A percentile compares a stretch with the other conserved stretches of the same genome.
Conservation (phyloP, 495 filamentous ascomycete genomes). For the Podospora pseudocomata region DNA sequence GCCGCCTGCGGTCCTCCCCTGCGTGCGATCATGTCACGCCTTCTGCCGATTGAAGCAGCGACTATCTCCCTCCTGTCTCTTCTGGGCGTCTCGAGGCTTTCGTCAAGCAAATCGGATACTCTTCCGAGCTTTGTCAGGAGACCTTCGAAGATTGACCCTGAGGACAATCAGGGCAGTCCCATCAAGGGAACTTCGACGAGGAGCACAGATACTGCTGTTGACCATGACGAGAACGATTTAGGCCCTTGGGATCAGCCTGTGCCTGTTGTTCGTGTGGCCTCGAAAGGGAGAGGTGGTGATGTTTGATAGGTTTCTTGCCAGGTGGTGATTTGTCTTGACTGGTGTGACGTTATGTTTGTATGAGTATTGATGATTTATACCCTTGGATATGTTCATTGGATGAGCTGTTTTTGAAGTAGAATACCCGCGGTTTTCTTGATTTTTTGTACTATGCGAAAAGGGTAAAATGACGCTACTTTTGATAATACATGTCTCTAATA, state of each 20-base stretch:
- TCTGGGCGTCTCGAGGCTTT: background rate
- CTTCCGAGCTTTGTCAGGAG: constrained; percentile 5
- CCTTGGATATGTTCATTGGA: no score
- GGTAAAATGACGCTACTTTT: no score
- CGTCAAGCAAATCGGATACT: background rate
- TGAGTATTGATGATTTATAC: no score
- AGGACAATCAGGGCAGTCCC: background rate
- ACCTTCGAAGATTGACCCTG: background rate
- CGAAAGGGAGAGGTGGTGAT: no score
- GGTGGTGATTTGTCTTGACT: no score
- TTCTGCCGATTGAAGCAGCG: constrained; percentile 10
- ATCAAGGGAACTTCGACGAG: background rate
- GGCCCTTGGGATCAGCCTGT: background rate
- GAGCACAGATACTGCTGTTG: background rate
- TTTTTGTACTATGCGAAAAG: no score
- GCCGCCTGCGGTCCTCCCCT: constrained; percentile 22
- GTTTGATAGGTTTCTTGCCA: no score
- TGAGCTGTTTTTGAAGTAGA: no score
- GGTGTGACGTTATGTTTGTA: no score
- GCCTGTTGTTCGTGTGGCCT: background rate
- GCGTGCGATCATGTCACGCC: constrained; percentile 12
- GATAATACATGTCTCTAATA: no score
- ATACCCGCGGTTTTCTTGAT: no score
- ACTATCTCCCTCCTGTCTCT: constrained; percentile 15
- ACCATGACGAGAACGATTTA: background rate